These are phyloP conservation scores for Neurospora sublineolata DNA, from an alignment of 495 filamentous ascomycete species.

Conservation along the genomic window DNA sequence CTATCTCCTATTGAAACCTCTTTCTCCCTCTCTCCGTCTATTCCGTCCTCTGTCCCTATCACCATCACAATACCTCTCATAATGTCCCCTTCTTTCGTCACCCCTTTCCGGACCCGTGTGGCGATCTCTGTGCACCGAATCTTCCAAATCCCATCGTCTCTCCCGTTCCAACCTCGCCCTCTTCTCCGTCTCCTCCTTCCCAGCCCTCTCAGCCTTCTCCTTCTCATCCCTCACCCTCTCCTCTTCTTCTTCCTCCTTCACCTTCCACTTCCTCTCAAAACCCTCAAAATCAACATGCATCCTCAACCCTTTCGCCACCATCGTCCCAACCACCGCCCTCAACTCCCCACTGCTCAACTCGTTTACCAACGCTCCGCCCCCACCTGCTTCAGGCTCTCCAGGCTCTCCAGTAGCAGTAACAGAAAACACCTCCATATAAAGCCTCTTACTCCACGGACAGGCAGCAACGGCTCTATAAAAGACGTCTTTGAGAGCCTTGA, in stretches of 20 bases:
- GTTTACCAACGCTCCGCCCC: slow-evolving; percentile 3
- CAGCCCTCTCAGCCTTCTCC: slow-evolving; percentile 9
- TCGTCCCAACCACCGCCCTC: slow-evolving; percentile 35
- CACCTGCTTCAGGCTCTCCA: background rate
- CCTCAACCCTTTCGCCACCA: slow-evolving; percentile 30
- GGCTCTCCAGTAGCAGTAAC: background rate
- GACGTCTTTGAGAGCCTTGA: slow-evolving; percentile 25
- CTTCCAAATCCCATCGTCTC: background rate
- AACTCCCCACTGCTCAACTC: slow-evolving; percentile 36
- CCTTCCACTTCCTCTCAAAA: slow-evolving; percentile 23
- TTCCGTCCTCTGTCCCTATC: background rate
- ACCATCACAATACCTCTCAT: background rate
- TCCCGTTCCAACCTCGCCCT: background rate
- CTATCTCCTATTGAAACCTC: background rate
- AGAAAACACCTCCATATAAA: slow-evolving; percentile 50
- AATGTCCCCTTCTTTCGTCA: background rate
- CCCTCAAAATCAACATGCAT: slow-evolving; percentile 33
- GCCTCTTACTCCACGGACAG: slow-evolving; percentile 68
- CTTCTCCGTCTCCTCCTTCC: background rate
- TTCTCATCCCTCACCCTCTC: background rate
- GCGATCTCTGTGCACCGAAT: background rate
- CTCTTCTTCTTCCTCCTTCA: slow-evolving; percentile 7
- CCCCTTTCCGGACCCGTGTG: background rate
- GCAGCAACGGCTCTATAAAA: slow-evolving; percentile 58
- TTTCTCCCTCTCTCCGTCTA: background rate